Percentiles rank a stretch among this genome's conserved stretches.
Conservation (phyloP, 176 grass and related monocot genomes). For the Triticum urartu region DNA sequence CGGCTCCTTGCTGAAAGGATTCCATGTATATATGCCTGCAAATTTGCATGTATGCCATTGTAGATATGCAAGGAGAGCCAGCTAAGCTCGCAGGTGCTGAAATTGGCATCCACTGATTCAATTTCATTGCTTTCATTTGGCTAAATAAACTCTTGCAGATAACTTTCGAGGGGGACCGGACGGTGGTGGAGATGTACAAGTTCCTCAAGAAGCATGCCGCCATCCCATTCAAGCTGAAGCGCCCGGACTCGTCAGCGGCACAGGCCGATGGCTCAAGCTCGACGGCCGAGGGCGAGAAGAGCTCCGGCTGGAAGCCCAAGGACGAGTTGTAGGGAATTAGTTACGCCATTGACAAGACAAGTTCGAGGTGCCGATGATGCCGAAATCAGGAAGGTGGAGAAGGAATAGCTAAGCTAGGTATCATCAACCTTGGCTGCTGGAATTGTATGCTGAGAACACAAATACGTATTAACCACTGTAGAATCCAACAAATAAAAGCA, state of each 20-base stretch:
- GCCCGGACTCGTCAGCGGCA: constrained; percentile 26
- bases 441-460: no score
- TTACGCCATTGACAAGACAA: background rate
- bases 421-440: no score
- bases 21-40: background rate
- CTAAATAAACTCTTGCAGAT: constrained; percentile 36
- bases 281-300: background rate
- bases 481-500: constrained; percentile 9
- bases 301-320: constrained; percentile 35
- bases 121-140: background rate
- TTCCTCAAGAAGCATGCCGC: constrained; percentile 88
- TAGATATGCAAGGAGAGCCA: background rate
- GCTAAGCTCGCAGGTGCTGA: no score
- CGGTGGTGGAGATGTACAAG: constrained; percentile 83
- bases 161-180: constrained; percentile 71
- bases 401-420: background rate
- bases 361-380: background rate
- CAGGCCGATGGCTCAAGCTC: constrained; percentile 3
- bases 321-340: constrained; percentile 69
- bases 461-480: no score
- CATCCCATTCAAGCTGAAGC: constrained; percentile 87
- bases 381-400: background rate
- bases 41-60: background rate
- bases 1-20: background rate
- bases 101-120: background rate